These are phyloP conservation scores for Hemisphaericaspora subhashii DNA, from an alignment of 1,139 yeast genomes.

Conservation along the genomic window DNA sequence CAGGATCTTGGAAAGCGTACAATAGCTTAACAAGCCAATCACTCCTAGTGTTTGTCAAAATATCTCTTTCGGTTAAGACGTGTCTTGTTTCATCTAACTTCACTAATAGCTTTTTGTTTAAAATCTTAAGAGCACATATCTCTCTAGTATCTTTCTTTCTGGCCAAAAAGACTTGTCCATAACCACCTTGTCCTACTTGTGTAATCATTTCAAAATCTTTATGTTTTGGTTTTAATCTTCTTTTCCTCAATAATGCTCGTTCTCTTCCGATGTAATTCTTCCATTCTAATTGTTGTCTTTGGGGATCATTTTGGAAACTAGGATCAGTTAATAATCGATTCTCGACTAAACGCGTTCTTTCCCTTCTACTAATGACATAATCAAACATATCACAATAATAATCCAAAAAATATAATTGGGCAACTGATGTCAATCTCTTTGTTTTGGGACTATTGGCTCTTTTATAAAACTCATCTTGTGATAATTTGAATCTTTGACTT, in stretches of 20 bases:
- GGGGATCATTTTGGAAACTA: constrained; percentile 31
- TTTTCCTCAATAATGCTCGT: constrained; percentile 77
- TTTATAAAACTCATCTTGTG: constrained; percentile 49
- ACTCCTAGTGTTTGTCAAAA: constrained; percentile 88
- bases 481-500: constrained; percentile 19
- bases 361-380: constrained; percentile 84
- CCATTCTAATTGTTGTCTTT: constrained; percentile 71
- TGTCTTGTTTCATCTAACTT: constrained; percentile 95
- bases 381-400: constrained; percentile 96
- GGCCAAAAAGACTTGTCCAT: constrained; percentile 95
- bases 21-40: constrained; percentile 94
- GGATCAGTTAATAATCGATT: constrained; percentile 52
- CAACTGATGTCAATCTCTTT: constrained; percentile 82
- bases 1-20: constrained; percentile 93
- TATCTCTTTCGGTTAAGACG: constrained; percentile 93
- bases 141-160: constrained; percentile 93
- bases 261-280: constrained; percentile 81
- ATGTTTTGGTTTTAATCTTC: constrained; percentile 89
- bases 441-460: constrained; percentile 75
- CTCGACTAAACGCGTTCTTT: constrained; percentile 69
- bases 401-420: constrained; percentile 82
- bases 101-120: constrained; percentile 81
- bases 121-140: constrained; percentile 90
- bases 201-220: constrained; percentile 95
- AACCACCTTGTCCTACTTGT: constrained; percentile 99